phyloP scores from a whole-genome alignment of 257 asterid species.

The Ophiorrhiza pumila region DNA sequence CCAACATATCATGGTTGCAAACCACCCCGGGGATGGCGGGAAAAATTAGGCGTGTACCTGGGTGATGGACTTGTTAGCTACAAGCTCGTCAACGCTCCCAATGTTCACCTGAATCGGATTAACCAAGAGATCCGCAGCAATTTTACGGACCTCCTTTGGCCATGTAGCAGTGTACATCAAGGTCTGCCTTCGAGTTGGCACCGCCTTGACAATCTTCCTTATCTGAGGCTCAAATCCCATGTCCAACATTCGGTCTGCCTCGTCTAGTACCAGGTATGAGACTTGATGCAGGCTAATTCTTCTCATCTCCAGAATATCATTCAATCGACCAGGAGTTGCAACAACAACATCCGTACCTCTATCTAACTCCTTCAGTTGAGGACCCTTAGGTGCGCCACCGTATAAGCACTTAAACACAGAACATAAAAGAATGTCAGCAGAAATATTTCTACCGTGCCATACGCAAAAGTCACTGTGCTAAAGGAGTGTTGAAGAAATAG shows the following conservation, averaged over 20 bases:
- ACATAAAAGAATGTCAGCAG: slow-evolving; percentile 7
- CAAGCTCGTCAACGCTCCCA: slow-evolving; percentile 89
- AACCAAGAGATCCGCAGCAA: slow-evolving; percentile 82
- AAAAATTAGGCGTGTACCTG: slow-evolving; percentile 47
- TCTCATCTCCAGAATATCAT: slow-evolving; percentile 93
- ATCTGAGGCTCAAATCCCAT: slow-evolving; percentile 99
- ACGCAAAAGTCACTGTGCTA: too few relatives aligned
- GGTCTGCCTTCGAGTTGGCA: slow-evolving; percentile 86
- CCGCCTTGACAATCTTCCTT: slow-evolving; percentile 92
- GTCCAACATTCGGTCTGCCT: slow-evolving; percentile 99
- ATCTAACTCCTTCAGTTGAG: slow-evolving; percentile 75
- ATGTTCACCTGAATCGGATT: slow-evolving; percentile 95
- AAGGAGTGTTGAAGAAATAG: too few relatives aligned
- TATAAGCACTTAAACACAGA: slow-evolving; percentile 62
- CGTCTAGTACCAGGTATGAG: slow-evolving; percentile 92
- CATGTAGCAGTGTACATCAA: slow-evolving; percentile 98
- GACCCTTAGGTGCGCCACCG: slow-evolving; percentile 92
- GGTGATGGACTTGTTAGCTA: slow-evolving; percentile 93
- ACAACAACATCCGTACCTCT: slow-evolving; percentile 94
- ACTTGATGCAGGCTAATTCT: slow-evolving; percentile 84
- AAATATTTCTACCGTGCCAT: neutral
- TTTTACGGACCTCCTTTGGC: slow-evolving; percentile 98
- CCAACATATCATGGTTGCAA: neutral
- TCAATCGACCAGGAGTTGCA: slow-evolving; percentile 97
- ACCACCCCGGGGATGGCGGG: neutral